phyloP scores from a whole-genome alignment of 176 grass and related monocot genomes.

The Aegilops umbellulata region DNA sequence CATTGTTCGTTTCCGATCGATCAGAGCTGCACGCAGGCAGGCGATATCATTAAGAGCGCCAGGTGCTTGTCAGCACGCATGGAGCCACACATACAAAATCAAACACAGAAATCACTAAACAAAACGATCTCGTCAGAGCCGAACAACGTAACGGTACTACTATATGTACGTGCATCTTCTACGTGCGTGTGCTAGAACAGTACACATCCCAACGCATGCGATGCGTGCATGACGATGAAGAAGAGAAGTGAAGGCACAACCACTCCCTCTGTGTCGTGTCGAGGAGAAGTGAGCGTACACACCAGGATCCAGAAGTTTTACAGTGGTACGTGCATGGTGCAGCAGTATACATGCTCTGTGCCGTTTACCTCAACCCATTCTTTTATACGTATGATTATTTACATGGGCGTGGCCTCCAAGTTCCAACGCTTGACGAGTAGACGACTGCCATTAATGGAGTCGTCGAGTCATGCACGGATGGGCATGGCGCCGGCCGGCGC shows the following conservation, averaged over 20 bases:
- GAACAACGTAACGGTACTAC: not conserved
- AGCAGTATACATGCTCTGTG: not conserved
- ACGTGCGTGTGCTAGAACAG: not conserved
- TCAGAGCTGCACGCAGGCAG: not conserved
- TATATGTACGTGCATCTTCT: not conserved
- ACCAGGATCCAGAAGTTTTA: not conserved
- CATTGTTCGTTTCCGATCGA: not conserved
- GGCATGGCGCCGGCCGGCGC: not conserved
- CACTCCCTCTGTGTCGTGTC: not conserved
- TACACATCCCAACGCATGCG: slow-evolving; percentile 32
- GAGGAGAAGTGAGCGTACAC: not conserved
- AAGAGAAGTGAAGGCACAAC: slow-evolving; percentile 8
- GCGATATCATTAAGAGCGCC: slow-evolving; percentile 15
- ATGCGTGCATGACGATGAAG: slow-evolving; percentile 21
- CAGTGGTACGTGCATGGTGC: not conserved
- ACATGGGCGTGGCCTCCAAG: not conserved
- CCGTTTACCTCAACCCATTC: not conserved
- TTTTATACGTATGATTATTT: not conserved
- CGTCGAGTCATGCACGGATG: not conserved
- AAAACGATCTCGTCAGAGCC: not conserved
- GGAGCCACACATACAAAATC: slow-evolving; percentile 6
- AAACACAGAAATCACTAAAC: slow-evolving; percentile 24
- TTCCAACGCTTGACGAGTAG: not conserved
- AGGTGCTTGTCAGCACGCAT: slow-evolving; percentile 26
- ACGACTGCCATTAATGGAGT: not conserved